Conservation (phyloP, 2,329 filamentous ascomycete genomes). For the Teratosphaeria gauchensis region DNA sequence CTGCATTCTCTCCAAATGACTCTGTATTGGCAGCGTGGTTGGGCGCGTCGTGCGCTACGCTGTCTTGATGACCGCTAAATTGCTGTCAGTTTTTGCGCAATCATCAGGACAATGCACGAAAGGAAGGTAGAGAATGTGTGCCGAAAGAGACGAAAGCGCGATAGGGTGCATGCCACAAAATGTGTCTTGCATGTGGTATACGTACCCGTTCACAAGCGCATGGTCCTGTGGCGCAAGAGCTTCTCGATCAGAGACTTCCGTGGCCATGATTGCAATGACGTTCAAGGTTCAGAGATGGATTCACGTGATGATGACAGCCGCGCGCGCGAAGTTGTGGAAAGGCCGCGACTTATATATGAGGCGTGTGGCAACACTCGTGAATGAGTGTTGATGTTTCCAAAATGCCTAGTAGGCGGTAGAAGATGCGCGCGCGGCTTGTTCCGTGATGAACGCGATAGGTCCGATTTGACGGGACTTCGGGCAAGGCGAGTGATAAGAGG, state of each 20-base stretch:
- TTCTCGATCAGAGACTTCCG: slow-evolving; percentile 6
- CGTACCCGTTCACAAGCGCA: slow-evolving; percentile 6
- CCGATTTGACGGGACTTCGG: background rate
- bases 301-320: background rate
- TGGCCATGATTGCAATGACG: slow-evolving; percentile 7
- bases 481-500: background rate
- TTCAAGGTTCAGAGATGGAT: background rate
- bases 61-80: slow-evolving; percentile 5
- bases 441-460: background rate
- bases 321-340: background rate
- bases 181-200: background rate
- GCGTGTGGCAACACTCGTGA: background rate
- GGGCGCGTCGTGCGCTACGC: background rate
- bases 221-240: slow-evolving; percentile 2
- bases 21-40: slow-evolving; percentile 9
- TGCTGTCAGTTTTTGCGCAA: slow-evolving; percentile 4
- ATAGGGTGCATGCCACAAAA: background rate
- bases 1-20: slow-evolving; percentile 14
- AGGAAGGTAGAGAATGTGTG: background rate
- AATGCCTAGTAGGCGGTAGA: background rate
- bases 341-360: background rate
- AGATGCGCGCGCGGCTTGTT: slow-evolving; percentile 1
- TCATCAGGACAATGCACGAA: slow-evolving; percentile 1
- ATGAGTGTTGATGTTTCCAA: background rate
- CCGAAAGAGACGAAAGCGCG: background rate